These are phyloP conservation scores for Paragyromitra xinjiangensis DNA, from an alignment of 495 filamentous ascomycete genomes.

Conservation along the genomic window DNA sequence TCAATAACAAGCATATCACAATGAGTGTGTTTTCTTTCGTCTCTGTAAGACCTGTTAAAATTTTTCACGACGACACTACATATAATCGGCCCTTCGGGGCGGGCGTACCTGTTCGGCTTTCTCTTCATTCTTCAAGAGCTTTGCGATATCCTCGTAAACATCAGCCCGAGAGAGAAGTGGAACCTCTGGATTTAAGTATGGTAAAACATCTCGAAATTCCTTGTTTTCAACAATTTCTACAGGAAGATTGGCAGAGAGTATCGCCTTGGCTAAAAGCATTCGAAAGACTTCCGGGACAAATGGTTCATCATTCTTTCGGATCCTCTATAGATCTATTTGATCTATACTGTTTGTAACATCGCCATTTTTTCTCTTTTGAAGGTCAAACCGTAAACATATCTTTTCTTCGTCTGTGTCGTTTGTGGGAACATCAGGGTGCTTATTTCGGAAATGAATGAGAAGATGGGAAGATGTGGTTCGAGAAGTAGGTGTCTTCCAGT, in stretches of 20 bases:
- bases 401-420: conserved; percentile 22
- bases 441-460: conserved; percentile 21
- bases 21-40: conserved; percentile 6
- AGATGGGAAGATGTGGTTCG: conserved; percentile 30
- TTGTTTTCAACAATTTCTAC: conserved; percentile 19
- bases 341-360: conserved; percentile 7
- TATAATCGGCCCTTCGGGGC: neutral
- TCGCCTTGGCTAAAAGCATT: conserved; percentile 25
- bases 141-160: conserved; percentile 16
- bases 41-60: conserved; percentile 11
- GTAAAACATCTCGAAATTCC: conserved; percentile 19
- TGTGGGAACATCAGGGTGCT: conserved; percentile 16
- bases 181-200: conserved; percentile 18
- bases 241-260: conserved; percentile 23
- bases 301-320: conserved; percentile 10
- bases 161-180: conserved; percentile 9
- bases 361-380: neutral
- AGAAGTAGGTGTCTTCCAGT: conserved; percentile 26
- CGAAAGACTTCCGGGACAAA: conserved; percentile 22
- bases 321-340: neutral
- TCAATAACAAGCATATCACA: neutral
- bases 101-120: conserved; percentile 7
- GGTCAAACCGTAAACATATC: conserved; percentile 19
- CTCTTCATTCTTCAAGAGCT: conserved; percentile 19
- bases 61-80: neutral